Evolutionary conservation across 164 flowering plant species (phyloP), one percentile per base, ranked within the genome.

Genomic region (Vitis rotundifolia): DNA sequence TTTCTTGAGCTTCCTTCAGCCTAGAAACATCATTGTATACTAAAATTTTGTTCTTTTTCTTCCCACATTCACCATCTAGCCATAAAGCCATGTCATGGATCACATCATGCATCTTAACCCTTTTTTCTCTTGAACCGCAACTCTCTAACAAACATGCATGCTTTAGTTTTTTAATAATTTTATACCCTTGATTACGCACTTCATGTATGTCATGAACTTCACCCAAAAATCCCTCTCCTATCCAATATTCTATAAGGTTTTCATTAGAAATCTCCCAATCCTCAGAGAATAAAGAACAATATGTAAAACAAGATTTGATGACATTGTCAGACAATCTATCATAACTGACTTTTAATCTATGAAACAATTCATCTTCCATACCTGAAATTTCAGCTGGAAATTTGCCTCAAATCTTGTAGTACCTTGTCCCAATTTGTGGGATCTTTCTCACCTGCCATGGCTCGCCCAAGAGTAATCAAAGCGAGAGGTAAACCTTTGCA

Each of bases 401-500:
- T 22, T 15, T 64, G 4, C 9, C 7, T 58, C 44, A 69, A 44
- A 9, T 31, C 31, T 12, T 53, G 12, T 48, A 60, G 14, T 5
- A 69, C 72, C 22, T 22, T 48, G 0, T 47, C 1, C 74, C 80
- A 77, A 29, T 65, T 74, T 10, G 22, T 44, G 2, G 61, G 60
- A n/a, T 71, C 69, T 26, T 14, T 60, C 54, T 61, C 66, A 49
- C 19, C 48, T 9, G 67, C 58, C 73, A 69, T 76, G 14, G 73
- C 61, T 8, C 57, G 68, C 6, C 61, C 75, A 28, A 68, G 51
- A 1, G 66, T 60, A 8, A 61, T 58, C 9, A 76, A 64, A 9
- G 71, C 67, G 16, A 76, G 76, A 2, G 76, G 76, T 28, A 76
- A 48, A 31, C 76, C 76, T 37, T 26, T 6, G 11, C 76, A 76